Evolutionary conservation across 495 filamentous ascomycete genomes (phyloP).

Genomic region (Cladorrhinum samala): DNA sequence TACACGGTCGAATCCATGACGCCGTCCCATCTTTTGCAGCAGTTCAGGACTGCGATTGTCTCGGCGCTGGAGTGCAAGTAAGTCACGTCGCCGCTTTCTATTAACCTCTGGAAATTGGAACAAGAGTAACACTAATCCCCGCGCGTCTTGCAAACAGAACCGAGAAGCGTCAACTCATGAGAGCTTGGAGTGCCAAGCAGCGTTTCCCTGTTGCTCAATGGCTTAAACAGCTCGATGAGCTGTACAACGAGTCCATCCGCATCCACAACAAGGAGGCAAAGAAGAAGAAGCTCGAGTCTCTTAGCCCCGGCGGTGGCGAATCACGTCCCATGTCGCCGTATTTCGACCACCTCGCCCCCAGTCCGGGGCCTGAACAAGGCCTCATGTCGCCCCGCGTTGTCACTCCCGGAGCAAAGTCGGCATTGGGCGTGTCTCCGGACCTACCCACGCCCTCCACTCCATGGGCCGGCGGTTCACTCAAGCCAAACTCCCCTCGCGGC

Average conservation of each 20-base stretch:
- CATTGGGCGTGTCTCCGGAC: slow-evolving; percentile 14
- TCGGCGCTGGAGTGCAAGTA: slow-evolving; percentile 57
- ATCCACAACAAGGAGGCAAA: slow-evolving; percentile 32
- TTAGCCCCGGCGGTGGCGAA: slow-evolving; percentile 11
- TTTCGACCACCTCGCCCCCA: slow-evolving; percentile 11
- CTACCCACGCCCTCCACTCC: slow-evolving; percentile 19
- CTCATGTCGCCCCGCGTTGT: slow-evolving; percentile 13
- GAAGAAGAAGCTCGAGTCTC: slow-evolving; percentile 27
- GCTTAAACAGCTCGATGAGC: slow-evolving; percentile 56
- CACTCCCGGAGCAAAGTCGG: slow-evolving; percentile 4
- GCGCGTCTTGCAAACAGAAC: slow-evolving; percentile 29
- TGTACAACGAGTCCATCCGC: slow-evolving; percentile 48
- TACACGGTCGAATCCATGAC: slow-evolving; percentile 64
- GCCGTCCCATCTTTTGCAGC: slow-evolving; percentile 62
- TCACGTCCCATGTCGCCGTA: slow-evolving; percentile 22
- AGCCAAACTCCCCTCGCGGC: slow-evolving; percentile 20
- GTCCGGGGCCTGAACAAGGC: slow-evolving; percentile 14
- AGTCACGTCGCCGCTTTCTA: no score
- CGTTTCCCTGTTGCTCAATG: slow-evolving; percentile 69
- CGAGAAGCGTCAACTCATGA: slow-evolving; percentile 55
- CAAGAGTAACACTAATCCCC: no score
- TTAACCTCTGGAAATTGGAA: no score
- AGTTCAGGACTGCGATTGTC: slow-evolving; percentile 65
- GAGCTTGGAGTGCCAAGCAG: slow-evolving; percentile 69
- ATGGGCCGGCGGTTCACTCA: slow-evolving; percentile 14